Evolutionary conservation across 495 filamentous ascomycete genomes (phyloP), one percentile per base, ranked within the genome.

Genomic region (Trichoderma reesei): DNA sequence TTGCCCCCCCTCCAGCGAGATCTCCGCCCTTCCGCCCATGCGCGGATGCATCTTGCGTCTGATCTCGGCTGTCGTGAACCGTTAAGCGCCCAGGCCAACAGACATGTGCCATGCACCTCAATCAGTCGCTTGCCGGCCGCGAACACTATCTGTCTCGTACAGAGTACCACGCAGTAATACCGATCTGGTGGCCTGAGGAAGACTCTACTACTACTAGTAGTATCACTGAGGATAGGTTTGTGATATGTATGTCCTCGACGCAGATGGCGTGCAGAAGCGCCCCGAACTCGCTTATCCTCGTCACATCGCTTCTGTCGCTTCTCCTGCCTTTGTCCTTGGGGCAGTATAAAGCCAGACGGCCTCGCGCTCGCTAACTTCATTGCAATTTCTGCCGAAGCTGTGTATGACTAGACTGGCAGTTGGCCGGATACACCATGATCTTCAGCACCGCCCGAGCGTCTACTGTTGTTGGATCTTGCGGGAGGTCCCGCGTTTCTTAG

Each of bases 41-140:
- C 51, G 18, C n/a, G n/a, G n/a, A n/a, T n/a, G n/a, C n/a, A n/a
- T n/a, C 34, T 26, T 56, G 51, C 51, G 51, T 56, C 51, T 56
- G 51, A 56, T 56, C 51, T 56, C 51, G 51, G 51, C 51, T 56
- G 51, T 34, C 51, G 20, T n/a, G 51, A 56, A 11, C 51, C 51
- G 51, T 14, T 56, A 56, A 56, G 51, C 51, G 51, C 51, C 51
- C 3, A 56, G 10, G 51, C 51, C 51, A 56, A 56, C 13, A n/a
- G 37, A 10, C 37, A 39, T 33, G 51, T 56, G n/a, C 20, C 5
- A 9, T 31, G 20, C 51, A 33, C n/a, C 8, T 7, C 2, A 48
- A 14, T 26, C 44, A 18, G 44, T 0, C n/a, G 8, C 37, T 10
- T 39, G 4, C n/a, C n/a, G n/a, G n/a, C n/a, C n/a, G n/a, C n/a